A percentile compares a stretch with the other conserved stretches of the same genome.
These are phyloP conservation scores for Microcos paniculata DNA, from an alignment of 345 rosid genomes.

Conservation along the genomic window DNA sequence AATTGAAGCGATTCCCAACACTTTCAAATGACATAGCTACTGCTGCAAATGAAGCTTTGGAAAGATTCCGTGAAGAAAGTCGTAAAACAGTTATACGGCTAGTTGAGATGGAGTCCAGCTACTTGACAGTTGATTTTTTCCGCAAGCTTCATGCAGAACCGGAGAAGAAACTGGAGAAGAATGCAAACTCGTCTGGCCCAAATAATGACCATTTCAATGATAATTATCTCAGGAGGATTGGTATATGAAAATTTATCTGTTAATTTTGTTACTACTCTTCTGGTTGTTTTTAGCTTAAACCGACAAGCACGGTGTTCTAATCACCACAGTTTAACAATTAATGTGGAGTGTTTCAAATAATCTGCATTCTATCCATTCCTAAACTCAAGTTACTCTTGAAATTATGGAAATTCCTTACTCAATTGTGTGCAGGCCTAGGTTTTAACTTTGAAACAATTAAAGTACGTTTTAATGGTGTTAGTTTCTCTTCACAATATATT, in stretches of 20 bases:
- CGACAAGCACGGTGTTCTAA: background rate
- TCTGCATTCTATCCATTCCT: background rate
- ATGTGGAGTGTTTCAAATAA: background rate
- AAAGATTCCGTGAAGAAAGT: constrained; percentile 93
- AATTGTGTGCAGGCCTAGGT: background rate
- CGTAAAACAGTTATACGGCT: constrained; percentile 79
- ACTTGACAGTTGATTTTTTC: constrained; percentile 94
- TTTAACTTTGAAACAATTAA: background rate
- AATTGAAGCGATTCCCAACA: constrained; percentile 90
- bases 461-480: background rate
- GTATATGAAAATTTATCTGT: constrained; percentile 31
- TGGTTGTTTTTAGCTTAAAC: background rate
- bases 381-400: background rate
- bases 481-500: background rate
- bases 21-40: constrained; percentile 87
- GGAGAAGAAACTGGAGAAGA: constrained; percentile 82
- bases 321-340: background rate
- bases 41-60: constrained; percentile 89
- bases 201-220: constrained; percentile 70
- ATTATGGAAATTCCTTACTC: background rate
- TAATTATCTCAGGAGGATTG: constrained; percentile 83
- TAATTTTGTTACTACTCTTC: background rate
- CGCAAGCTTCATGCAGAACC: constrained; percentile 87
- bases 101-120: constrained; percentile 98
- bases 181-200: constrained; percentile 47